These are phyloP conservation scores for Synchytrium microbalum DNA, from an alignment of 371 early-diverging fungal genomes.

Conservation along the genomic window DNA sequence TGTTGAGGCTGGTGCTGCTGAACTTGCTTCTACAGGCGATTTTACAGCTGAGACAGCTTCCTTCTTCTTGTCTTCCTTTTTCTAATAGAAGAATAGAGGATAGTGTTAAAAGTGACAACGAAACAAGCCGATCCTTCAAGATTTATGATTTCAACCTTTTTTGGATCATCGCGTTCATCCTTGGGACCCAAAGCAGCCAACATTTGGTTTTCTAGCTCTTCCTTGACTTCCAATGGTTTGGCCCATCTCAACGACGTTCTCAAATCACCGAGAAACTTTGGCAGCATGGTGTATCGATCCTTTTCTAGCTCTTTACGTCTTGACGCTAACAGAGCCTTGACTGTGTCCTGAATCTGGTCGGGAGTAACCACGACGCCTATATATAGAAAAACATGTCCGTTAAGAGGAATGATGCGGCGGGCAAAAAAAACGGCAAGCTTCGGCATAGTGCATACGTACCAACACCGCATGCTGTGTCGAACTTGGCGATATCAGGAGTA, in stretches of 20 bases:
- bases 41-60: conserved; percentile 20
- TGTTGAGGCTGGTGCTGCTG: conserved; percentile 25
- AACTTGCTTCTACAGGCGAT: conserved; percentile 11
- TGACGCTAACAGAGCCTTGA: conserved; percentile 25
- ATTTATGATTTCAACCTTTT: conserved; percentile 20
- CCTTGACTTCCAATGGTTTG: conserved; percentile 74
- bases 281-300: conserved; percentile 77
- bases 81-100: conserved; percentile 11
- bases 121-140: no score
- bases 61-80: conserved; percentile 37
- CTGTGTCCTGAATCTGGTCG: conserved; percentile 29
- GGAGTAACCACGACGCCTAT: conserved; percentile 67
- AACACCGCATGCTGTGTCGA: conserved; percentile 81
- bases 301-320: conserved; percentile 62
- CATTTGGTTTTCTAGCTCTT: conserved; percentile 75
- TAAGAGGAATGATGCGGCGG: conserved; percentile 5
- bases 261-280: conserved; percentile 62
- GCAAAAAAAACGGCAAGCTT: not conserved
- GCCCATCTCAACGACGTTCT: conserved; percentile 84
- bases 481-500: conserved; percentile 53
- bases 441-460: conserved; percentile 47
- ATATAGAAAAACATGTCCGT: not conserved
- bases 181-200: conserved; percentile 84
- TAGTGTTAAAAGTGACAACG: conserved; percentile 4
- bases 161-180: conserved; percentile 82